phyloP scores from a whole-genome alignment of 2,329 filamentous ascomycete species.

The Nakataea oryzae region DNA sequence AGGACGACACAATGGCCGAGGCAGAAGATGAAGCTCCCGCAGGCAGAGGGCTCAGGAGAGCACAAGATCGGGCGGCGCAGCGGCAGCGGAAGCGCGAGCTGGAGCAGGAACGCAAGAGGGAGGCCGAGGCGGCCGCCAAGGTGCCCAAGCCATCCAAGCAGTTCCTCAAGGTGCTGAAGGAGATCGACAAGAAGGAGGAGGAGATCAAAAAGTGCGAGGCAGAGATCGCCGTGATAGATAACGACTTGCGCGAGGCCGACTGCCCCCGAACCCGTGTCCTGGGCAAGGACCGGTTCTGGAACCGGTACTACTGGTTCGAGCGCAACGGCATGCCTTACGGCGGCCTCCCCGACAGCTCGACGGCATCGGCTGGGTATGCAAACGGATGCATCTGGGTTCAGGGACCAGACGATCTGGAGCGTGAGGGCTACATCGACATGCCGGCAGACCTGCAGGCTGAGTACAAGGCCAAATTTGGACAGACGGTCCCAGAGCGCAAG shows the following conservation, averaged over 20 bases:
- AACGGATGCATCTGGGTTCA: conserved; percentile 97
- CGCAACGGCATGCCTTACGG: conserved; percentile 95
- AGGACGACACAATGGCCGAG: conserved; percentile 54
- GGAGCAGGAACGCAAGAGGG: conserved; percentile 57
- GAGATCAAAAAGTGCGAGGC: conserved; percentile 73
- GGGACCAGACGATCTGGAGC: conserved; percentile 82
- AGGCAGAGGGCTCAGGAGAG: conserved; percentile 47
- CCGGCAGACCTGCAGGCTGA: conserved; percentile 59
- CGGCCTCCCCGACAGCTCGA: conserved; percentile 80
- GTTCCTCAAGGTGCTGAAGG: conserved; percentile 76
- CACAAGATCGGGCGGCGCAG: conserved; percentile 59
- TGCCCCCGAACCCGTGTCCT: conserved; percentile 82
- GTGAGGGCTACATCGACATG: conserved; percentile 76
- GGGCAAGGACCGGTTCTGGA: conserved; percentile 94
- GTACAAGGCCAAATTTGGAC: conserved; percentile 66
- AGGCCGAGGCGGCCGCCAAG: conserved; percentile 53
- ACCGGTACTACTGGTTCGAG: conserved; percentile 98
- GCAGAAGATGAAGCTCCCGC: conserved; percentile 53
- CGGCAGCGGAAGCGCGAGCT: conserved; percentile 64
- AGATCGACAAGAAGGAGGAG: conserved; percentile 80
- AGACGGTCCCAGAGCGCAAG: conserved; percentile 80
- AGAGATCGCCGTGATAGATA: conserved; percentile 76
- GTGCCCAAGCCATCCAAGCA: conserved; percentile 74
- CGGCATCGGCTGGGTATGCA: conserved; percentile 70
- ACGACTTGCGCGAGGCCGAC: conserved; percentile 87